These are phyloP conservation scores for Diaporthe nobilis DNA, from an alignment of 2,329 filamentous ascomycete species.

Conservation along the genomic window DNA sequence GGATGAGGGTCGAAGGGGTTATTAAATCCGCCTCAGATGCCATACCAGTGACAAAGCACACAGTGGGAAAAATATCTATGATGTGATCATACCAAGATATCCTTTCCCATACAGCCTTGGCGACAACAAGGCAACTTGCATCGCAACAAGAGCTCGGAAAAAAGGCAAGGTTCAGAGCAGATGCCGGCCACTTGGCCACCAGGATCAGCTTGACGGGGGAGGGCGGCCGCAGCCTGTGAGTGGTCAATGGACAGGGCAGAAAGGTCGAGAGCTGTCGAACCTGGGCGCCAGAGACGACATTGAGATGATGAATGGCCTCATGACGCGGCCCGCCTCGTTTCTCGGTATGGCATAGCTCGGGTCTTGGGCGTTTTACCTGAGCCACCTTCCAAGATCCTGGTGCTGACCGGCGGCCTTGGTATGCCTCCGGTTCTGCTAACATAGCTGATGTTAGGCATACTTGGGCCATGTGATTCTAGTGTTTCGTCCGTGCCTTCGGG, in stretches of 20 bases:
- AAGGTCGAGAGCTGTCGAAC: conserved; percentile 12
- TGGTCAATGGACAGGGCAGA: conserved; percentile 13
- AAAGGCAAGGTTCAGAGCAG: conserved; percentile 12
- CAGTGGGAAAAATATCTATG: conserved; percentile 11
- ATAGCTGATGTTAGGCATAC: not conserved
- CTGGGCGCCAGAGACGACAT: not conserved
- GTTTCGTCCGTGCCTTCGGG: not conserved
- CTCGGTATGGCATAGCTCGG: conserved; percentile 20
- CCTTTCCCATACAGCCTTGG: conserved; percentile 27
- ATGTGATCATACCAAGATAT: conserved; percentile 32
- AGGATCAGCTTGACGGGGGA: conserved; percentile 26
- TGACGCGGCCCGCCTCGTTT: conserved; percentile 22
- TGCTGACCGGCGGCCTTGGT: conserved; percentile 26
- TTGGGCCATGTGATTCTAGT: conserved; percentile 23
- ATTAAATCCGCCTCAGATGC: not conserved
- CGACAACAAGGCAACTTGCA: not conserved
- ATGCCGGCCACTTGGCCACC: conserved; percentile 14
- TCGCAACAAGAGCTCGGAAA: not conserved
- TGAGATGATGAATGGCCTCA: conserved; percentile 10
- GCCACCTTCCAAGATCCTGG: conserved; percentile 10
- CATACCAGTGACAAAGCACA: not conserved
- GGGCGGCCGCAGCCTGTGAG: conserved; percentile 23
- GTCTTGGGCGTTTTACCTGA: conserved; percentile 21
- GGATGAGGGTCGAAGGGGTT: not conserved
- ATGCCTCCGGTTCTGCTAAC: conserved; percentile 8